Conservation (phyloP, 495 filamentous ascomycete species). For the Amorphotheca resinae region DNA sequence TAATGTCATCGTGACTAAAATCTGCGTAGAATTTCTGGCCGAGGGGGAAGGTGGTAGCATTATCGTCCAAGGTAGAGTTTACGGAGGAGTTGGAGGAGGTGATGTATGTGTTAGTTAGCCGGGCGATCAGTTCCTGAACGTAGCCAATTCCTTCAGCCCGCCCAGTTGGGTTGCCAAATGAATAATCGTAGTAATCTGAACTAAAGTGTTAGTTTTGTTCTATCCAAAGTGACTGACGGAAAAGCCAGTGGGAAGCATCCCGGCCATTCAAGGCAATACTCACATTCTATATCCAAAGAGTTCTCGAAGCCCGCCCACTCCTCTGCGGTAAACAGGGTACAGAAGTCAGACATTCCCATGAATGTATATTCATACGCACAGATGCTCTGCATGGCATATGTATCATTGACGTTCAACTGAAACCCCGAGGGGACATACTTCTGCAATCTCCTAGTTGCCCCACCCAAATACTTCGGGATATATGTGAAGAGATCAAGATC, state of each 20-base stretch:
- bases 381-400: conserved; percentile 31
- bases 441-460: conserved; percentile 24
- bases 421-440: conserved; percentile 25
- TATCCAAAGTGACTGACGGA: no score
- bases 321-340: conserved; percentile 26
- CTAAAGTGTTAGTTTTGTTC: no score
- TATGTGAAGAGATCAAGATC: conserved; percentile 25
- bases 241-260: no score
- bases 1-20: conserved; percentile 36
- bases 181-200: conserved; percentile 28
- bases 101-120: conserved; percentile 26
- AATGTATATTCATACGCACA: conserved; percentile 29
- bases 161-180: conserved; percentile 28
- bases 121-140: conserved; percentile 29
- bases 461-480: conserved; percentile 23
- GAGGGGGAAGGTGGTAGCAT: conserved; percentile 28
- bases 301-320: conserved; percentile 32
- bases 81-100: conserved; percentile 24
- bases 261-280: no score
- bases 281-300: conserved; percentile 25
- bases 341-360: conserved; percentile 23
- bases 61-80: conserved; percentile 30
- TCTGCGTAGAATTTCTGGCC: conserved; percentile 35
- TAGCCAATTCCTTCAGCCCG: conserved; percentile 31
- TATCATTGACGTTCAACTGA: conserved; percentile 27